Evolutionary conservation across 345 rosid species (phyloP), one percentile per base, ranked within the genome.

Genomic region (Cardamine resedifolia): DNA sequence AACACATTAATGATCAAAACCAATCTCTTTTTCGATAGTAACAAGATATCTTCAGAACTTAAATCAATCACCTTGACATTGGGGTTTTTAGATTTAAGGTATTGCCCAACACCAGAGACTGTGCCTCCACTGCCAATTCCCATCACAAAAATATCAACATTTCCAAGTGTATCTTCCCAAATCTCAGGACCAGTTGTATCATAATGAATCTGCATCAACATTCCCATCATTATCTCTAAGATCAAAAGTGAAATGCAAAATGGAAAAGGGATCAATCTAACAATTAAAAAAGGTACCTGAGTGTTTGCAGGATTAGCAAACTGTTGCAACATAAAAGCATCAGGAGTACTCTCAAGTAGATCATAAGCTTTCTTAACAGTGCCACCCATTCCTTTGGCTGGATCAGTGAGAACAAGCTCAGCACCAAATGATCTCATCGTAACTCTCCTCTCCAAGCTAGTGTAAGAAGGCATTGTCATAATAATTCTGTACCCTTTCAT

Each of bases 71-170:
- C 97, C 99, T 95, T 86, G 31, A 95, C 96, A 71, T 90, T 87
- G 24, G 97, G 99, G 81, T 91, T 95, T 70, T 85, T 80, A 49
- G 99, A 91, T 62, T 95, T 95, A 14, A 95, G 96, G 71, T 89
- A 95, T 74, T 80, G 96, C 4, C 99, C 96, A 19, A 95, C 99
- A 1, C 99, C 99, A 15, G 96, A 80, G 26, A 95, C 99, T 0
- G 99, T 95, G 27, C 99, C 99, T 44, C 99, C 99, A 58, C 99
- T 91, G 36, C 97, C 99, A 23, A 95, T 91, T 72, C 99, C 99
- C 97, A 91, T 95, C 15, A 95, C 88, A 47, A 91, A 95, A 26
- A 95, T 91, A 71, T 95, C 99, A 0, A 95, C 97, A 70, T 88
- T 79, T 15, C 99, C 96, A 58, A 77, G 81, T 3, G 99, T 88